Conservation (phyloP, 257 asterid species). For the Fraxinus americana region DNA sequence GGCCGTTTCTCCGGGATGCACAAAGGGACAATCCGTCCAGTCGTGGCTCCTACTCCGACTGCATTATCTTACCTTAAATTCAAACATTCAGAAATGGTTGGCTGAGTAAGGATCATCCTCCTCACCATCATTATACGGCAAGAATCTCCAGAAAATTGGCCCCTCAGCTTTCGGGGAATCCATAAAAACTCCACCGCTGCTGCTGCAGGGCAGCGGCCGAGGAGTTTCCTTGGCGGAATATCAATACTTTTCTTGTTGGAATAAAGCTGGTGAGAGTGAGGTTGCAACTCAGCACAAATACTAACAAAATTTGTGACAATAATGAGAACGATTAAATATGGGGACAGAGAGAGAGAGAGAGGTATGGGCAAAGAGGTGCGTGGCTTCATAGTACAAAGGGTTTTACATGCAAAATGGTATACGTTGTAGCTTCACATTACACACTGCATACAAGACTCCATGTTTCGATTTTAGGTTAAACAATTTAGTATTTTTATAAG, state of each 20-base stretch:
- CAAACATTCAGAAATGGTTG: constrained; percentile 84
- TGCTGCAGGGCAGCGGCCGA: constrained; percentile 42
- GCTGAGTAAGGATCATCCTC: constrained; percentile 72
- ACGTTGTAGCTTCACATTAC: constrained; percentile 74
- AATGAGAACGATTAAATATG: background rate
- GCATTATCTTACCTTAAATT: constrained; percentile 87
- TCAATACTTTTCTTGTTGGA: constrained; percentile 71
- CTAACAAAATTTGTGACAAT: constrained; percentile 2
- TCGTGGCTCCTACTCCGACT: constrained; percentile 93
- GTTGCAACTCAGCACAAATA: constrained; percentile 57
- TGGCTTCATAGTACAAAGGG: constrained; percentile 69
- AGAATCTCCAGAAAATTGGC: constrained; percentile 63
- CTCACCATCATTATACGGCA: constrained; percentile 54
- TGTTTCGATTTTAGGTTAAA: background rate
- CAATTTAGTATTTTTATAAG: background rate
- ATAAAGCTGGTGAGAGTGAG: constrained; percentile 72
- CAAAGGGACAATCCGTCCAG: constrained; percentile 99
- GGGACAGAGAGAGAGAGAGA: constrained; percentile 22
- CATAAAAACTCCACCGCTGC: constrained; percentile 24
- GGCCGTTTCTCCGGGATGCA: constrained; percentile 96
- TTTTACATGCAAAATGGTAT: constrained; percentile 56
- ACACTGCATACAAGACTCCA: constrained; percentile 54
- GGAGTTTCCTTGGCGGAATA: constrained; percentile 77
- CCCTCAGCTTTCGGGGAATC: constrained; percentile 59
- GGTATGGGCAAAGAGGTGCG: constrained; percentile 77